Evolutionary conservation across 2,329 filamentous ascomycete species (phyloP), one percentile per base, ranked within the genome.

Genomic region (Rasamsonia emersonii): DNA sequence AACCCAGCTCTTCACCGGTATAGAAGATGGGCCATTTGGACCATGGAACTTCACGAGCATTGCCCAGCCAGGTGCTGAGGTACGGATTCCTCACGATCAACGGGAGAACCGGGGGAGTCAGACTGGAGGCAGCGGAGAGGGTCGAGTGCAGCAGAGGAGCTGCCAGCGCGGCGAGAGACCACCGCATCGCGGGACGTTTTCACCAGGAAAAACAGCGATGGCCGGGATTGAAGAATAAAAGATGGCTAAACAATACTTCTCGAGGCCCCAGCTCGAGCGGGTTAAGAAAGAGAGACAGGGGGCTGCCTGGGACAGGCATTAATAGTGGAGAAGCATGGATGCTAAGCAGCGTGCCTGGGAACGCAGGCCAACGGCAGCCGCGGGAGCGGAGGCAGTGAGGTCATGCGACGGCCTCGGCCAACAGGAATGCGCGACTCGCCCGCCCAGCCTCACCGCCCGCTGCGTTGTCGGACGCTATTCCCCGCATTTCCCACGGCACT

Each of bases 11-110:
- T 47, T 77, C 67, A 19, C 82, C 82, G 5, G 79, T 83, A 69
- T 79, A 88, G 56, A 88, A 86, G 56, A 89, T 89, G 15, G 86
- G 86, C 86, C 86, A 93, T 59, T 75, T 73, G 33, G 76, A 71
- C 85, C 85, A 93, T 2, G 86, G 86, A 27, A 70, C 70, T 35
- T 80, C 72, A 44, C 86, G 71, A 24, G 84, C 82, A 85, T 64
- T 69, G 56, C 72, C 47, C 24, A 82, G 64, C 80, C 82, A 86
- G n/a, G 77, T 73, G 51, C 76, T 86, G 4, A 91, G 62, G 48
- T 89, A 91, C 1, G 84, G 84, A 21, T 77, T 82, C 37, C 77
- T 76, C 27, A 89, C 83, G 18, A 81, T 79, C 30, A 91, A 59
- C 11, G 84, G 83, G 23, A 83, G 69, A 2, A 82, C 73, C 8